These are phyloP conservation scores for Neotropicomus parvogracilis DNA, from an alignment of 1,284 basidiomycete species.

Conservation along the genomic window DNA sequence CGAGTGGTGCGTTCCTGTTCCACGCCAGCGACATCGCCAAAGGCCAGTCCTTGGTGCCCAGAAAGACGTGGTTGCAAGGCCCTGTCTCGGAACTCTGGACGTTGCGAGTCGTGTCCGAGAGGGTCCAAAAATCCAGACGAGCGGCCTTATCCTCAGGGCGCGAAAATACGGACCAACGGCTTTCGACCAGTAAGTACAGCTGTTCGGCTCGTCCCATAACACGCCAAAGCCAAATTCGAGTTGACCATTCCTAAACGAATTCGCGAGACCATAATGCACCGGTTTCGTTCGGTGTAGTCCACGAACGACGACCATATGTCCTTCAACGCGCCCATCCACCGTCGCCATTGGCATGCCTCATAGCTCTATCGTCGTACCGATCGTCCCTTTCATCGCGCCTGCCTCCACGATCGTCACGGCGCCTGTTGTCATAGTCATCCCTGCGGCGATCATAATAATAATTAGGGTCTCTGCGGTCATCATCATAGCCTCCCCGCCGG, in stretches of 20 bases:
- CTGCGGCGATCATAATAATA: constrained; percentile 75
- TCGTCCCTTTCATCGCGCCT: constrained; percentile 77
- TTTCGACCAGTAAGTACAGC: constrained; percentile 41
- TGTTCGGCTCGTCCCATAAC: constrained; percentile 37
- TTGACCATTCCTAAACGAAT: constrained; percentile 39
- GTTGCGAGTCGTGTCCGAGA: constrained; percentile 14
- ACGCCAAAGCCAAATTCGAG: constrained; percentile 39
- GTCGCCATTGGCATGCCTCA: constrained; percentile 70
- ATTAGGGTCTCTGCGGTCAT: constrained; percentile 74
- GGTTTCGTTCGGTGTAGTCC: constrained; percentile 41
- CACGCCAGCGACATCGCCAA: constrained; percentile 8
- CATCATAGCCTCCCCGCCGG: constrained; percentile 67
- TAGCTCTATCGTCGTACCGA: constrained; percentile 65
- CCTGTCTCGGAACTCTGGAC: constrained; percentile 23
- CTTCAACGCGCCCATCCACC: constrained; percentile 64
- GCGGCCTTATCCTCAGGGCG: constrained; percentile 33
- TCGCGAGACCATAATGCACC: constrained; percentile 43
- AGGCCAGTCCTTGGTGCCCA: constrained; percentile 14
- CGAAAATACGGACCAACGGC: constrained; percentile 35
- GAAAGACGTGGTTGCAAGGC: constrained; percentile 6
- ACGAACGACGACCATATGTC: constrained; percentile 39
- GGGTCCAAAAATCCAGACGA: constrained; percentile 28
- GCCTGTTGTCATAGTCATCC: constrained; percentile 58
- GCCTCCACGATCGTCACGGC: constrained; percentile 58
- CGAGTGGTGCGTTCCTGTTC: constrained; percentile 4